Evolutionary conservation across 2,329 filamentous ascomycete genomes (phyloP).

Genomic region (Allantophomopsis lycopodina): DNA sequence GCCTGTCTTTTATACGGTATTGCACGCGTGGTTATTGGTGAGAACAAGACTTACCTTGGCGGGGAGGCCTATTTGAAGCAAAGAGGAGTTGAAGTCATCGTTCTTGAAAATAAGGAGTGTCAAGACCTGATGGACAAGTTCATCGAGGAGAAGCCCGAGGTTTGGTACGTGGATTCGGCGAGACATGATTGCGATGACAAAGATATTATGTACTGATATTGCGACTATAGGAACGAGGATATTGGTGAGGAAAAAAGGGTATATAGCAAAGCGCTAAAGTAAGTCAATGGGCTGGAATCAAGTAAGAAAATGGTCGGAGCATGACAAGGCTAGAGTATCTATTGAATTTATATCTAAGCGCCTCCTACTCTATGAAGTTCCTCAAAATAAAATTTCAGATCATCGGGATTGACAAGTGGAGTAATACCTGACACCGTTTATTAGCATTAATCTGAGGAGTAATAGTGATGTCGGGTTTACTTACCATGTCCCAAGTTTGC

Average conservation of each 20-base stretch:
- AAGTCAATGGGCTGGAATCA: too few relatives aligned
- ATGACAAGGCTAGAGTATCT: too few relatives aligned
- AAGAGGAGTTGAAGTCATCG: constrained; percentile 60
- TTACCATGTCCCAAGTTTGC: constrained; percentile 89
- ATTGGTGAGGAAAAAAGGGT: constrained; percentile 34
- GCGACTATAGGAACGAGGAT: constrained; percentile 37
- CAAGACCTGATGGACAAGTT: constrained; percentile 58
- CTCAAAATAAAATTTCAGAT: constrained; percentile 85
- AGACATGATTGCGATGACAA: background rate
- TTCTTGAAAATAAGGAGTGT: constrained; percentile 51
- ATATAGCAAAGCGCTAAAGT: constrained; percentile 20
- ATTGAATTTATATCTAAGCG: constrained; percentile 5
- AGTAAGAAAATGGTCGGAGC: too few relatives aligned
- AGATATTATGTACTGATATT: background rate
- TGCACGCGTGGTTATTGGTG: constrained; percentile 59
- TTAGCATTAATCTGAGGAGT: constrained; percentile 3
- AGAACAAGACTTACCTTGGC: constrained; percentile 63
- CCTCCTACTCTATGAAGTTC: constrained; percentile 67
- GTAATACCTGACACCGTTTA: constrained; percentile 57
- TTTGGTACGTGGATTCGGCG: constrained; percentile 38
- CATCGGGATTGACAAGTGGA: constrained; percentile 84
- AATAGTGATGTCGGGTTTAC: constrained; percentile 14
- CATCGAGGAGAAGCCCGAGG: constrained; percentile 55
- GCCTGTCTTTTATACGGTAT: constrained; percentile 67
- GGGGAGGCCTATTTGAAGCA: constrained; percentile 57